phyloP scores from a whole-genome alignment of 495 filamentous ascomycete genomes.

The Neurospora sp. region DNA sequence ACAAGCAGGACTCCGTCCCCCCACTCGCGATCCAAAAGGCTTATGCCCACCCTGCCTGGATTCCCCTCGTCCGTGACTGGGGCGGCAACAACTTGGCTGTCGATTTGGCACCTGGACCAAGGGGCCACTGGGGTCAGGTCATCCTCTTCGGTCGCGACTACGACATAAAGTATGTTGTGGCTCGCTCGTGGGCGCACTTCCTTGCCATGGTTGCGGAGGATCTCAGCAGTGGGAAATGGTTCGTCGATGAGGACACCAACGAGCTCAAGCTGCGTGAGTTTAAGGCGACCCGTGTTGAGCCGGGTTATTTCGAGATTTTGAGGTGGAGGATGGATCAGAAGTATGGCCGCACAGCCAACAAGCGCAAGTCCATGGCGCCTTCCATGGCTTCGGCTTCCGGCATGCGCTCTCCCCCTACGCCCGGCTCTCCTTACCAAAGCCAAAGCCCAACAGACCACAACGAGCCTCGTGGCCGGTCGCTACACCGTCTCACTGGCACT shows the following conservation, averaged over 20 bases:
- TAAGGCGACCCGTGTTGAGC: constrained; percentile 76
- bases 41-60: constrained; percentile 92
- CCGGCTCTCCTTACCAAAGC: constrained; percentile 26
- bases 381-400: constrained; percentile 31
- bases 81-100: constrained; percentile 94
- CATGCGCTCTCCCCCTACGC: constrained; percentile 24
- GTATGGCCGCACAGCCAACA: constrained; percentile 55
- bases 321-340: constrained; percentile 93
- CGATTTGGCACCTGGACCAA: constrained; percentile 85
- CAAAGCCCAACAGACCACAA: constrained; percentile 35
- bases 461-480: constrained; percentile 37
- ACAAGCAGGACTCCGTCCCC: constrained; percentile 82
- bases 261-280: constrained; percentile 91
- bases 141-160: constrained; percentile 97
- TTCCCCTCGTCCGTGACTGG: constrained; percentile 94
- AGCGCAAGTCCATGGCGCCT: constrained; percentile 30
- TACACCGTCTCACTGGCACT: constrained; percentile 42
- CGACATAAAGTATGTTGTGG: constrained; percentile 94
- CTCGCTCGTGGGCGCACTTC: constrained; percentile 85
- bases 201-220: constrained; percentile 85
- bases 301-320: constrained; percentile 89
- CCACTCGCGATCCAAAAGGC: constrained; percentile 78
- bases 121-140: constrained; percentile 89
- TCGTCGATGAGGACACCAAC: constrained; percentile 80
- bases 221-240: constrained; percentile 72